Base-by-base conservation (phyloP, 148 eudicot genomes). In the Limonium bicolor region DNA sequence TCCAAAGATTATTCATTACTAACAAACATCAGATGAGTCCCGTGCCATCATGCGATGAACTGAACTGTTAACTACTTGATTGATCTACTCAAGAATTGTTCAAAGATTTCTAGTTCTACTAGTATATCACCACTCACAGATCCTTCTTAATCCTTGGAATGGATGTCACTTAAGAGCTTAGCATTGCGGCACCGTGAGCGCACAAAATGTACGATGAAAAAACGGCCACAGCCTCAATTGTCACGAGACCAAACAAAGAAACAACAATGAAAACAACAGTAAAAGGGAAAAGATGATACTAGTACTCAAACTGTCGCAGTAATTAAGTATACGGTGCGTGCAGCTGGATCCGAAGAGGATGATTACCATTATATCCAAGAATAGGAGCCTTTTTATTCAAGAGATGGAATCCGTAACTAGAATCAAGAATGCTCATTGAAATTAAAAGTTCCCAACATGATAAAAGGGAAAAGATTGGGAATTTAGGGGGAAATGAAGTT, bases 311-410 rank as follows among this genome's bases (percentile, higher is more conserved):
- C 27, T 31, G 48, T 28, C 27, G 48, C 30, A 12, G 30, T 25
- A 31, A 43, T 43, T 43, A 25, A 13, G 18, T 31, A 29, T n/a
- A n/a, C n/a, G 16, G 17, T 32, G 53, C 52, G 47, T 47, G 55
- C 64, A 52, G 27, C 27, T 48, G 28, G 59, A 64, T 58, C 55
- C 24, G 54, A 40, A 20, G 9, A 27, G 15, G 20, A n/a, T n/a
- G n/a, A n/a, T n/a, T 18, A 39, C 27, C 38, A 30, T 49, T 24
- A 39, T 13, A 61, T 46, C 39, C 54, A 2, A 15, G 36, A 16
- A 47, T 39, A 24, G 9, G 7, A 39, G 41, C 27, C 27, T 0
- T 46, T 24, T 38, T 28, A 36, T 20, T 25, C 15, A 5, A 29
- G 5, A 25, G 39, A 37, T 19, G 23, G 30, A 53, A 2, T 50